A percentile compares a stretch with the other conserved stretches of the same genome.
phyloP scores from a whole-genome alignment of 805 yeast species.

The Kockiozyma suomiensis region DNA sequence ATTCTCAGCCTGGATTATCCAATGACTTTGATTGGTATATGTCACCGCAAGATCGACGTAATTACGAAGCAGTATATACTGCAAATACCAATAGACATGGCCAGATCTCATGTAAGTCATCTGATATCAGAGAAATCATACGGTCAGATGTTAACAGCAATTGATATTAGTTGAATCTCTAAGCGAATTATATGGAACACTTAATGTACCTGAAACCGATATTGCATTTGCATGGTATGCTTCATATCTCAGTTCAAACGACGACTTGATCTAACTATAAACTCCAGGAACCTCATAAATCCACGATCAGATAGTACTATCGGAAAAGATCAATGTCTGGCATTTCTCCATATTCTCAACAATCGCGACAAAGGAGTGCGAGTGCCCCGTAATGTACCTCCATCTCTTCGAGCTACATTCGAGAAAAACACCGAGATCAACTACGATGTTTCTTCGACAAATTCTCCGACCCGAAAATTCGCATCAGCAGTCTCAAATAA shows the following conservation, averaged over 20 bases:
- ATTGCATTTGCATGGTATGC: slow-evolving; percentile 78
- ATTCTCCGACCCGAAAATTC: not conserved
- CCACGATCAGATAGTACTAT: slow-evolving; percentile 86
- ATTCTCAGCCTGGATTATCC: slow-evolving; percentile 64
- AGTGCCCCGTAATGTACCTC: slow-evolving; percentile 94
- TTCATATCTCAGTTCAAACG: not conserved
- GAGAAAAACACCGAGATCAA: slow-evolving; percentile 66
- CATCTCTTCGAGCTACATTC: slow-evolving; percentile 86
- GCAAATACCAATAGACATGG: slow-evolving; percentile 78
- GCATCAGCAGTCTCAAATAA: slow-evolving; percentile 16
- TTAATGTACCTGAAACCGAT: slow-evolving; percentile 82
- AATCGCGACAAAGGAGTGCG: slow-evolving; percentile 83
- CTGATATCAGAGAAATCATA: too few relatives aligned
- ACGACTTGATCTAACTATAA: not conserved
- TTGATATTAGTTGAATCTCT: slow-evolving; percentile 65
- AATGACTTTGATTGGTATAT: slow-evolving; percentile 94
- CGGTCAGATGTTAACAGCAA: too few relatives aligned
- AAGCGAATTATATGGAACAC: slow-evolving; percentile 65
- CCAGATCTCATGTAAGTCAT: slow-evolving; percentile 56
- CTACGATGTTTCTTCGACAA: slow-evolving; percentile 28
- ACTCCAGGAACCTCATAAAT: slow-evolving; percentile 67
- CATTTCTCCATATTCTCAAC: slow-evolving; percentile 85
- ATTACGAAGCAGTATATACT: slow-evolving; percentile 77
- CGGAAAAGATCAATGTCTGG: slow-evolving; percentile 90
- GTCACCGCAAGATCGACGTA: slow-evolving; percentile 78